These are phyloP conservation scores for Mycena galericulata DNA, from an alignment of 768 basidiomycete genomes.

Conservation along the genomic window DNA sequence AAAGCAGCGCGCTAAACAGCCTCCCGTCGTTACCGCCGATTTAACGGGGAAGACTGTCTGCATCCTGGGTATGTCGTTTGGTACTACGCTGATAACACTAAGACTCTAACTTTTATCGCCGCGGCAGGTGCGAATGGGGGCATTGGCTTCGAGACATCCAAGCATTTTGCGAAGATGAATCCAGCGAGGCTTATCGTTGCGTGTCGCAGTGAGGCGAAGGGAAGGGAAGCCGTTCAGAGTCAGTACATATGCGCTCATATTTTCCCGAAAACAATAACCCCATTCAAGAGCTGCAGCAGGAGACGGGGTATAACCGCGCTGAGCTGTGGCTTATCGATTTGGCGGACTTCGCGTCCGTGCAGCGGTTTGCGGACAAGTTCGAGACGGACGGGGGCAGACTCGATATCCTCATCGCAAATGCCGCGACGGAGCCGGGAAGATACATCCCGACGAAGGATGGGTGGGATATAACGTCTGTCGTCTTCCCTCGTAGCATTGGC, in stretches of 20 bases:
- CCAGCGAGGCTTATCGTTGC: constrained; percentile 42
- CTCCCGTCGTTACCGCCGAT: background rate
- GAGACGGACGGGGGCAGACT: constrained; percentile 42
- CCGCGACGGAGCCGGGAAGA: constrained; percentile 32
- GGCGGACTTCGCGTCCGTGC: constrained; percentile 46
- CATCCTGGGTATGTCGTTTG: background rate
- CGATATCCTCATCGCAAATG: constrained; percentile 48
- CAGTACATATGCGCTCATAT: background rate
- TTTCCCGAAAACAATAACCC: background rate
- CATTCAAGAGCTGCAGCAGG: constrained; percentile 34
- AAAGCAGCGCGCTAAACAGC: background rate
- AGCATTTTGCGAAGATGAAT: constrained; percentile 46
- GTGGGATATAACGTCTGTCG: constrained; percentile 51
- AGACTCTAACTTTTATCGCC: background rate
- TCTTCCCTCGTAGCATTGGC: constrained; percentile 26
- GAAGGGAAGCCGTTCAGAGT: constrained; percentile 38
- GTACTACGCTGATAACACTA: background rate
- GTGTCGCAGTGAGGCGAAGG: constrained; percentile 44
- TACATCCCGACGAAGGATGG: constrained; percentile 42
- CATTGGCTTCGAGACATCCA: constrained; percentile 44
- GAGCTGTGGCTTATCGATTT: constrained; percentile 51
- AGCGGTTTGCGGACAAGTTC: constrained; percentile 43
- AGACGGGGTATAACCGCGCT: constrained; percentile 38
- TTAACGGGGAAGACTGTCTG: constrained; percentile 16
- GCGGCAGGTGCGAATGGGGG: constrained; percentile 32